Base-by-base conservation (phyloP, 2,329 filamentous ascomycete species). In the Diplodia mutila region DNA sequence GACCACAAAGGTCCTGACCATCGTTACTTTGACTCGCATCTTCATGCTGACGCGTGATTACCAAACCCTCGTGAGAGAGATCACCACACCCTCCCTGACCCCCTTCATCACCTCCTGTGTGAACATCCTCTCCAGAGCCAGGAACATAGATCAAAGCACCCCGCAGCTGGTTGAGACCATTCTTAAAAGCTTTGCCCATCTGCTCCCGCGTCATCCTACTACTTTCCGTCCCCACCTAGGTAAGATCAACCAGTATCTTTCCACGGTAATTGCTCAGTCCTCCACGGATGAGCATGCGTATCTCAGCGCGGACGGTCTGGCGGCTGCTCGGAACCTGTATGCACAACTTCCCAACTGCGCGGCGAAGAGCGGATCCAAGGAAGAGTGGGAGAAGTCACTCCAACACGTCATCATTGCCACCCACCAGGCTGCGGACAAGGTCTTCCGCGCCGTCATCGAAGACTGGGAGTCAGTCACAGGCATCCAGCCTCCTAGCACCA, bases 11-110 rank as follows among this genome's bases (percentile, higher is more conserved):
- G 91, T 91, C 76, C 79, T 97, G 68, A 88, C 87, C 71, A 83
- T 97, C 61, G 86, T 95, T 69, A 88, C 91, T 16, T 82, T 97
- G 69, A 91, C 91, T 23, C 90, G 91, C 74, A 93, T 97, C 72
- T 97, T 95, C 80, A 85, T 89, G 72, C 86, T 95, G 42, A 90
- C 94, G 49, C 91, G 93, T 75, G 88, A 90, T 46, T 93, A 93
- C 75, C 92, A 91, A 69, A 95, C 92, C 9, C 83, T 97, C 65
- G 85, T 94, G 53, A 87, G 94, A 72, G 94, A 97, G 76, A 92
- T 97, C 69, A 94, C 91, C 0, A 97, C 93, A 0, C 93, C 93
- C 2, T 91, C 88, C 3, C 81, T 97, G 23, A 88, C 92, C 1
- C 81, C 86, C 1, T 97, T 94, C 73, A 85, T 94, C 54, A 89